Conservation (phyloP, 306 rosid genomes). For the Quercus alba region DNA sequence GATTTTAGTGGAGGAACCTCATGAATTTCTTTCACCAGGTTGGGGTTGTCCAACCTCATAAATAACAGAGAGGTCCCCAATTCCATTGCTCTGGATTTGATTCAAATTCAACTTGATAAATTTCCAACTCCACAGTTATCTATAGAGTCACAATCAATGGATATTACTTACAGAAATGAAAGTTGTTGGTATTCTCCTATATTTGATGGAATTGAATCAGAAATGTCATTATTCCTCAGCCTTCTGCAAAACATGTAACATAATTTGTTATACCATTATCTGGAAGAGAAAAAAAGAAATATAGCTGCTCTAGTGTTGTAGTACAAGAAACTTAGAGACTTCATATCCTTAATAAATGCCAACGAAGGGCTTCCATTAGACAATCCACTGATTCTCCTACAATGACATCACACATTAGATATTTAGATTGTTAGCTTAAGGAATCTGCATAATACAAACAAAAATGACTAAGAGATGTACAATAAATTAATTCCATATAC, state of each 20-base stretch:
- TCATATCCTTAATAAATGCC: conserved; percentile 24
- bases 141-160: conserved; percentile 1
- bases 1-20: not conserved
- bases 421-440: conserved; percentile 23
- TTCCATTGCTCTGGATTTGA: not conserved
- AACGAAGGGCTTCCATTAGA: conserved; percentile 73
- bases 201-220: conserved; percentile 48
- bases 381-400: conserved; percentile 60
- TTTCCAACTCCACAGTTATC: not conserved
- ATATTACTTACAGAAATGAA: conserved; percentile 50
- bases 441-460: not conserved
- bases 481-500: too few relatives aligned
- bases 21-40: not conserved
- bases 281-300: not conserved
- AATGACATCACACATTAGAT: conserved; percentile 1
- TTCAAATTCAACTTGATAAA: not conserved
- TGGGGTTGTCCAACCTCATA: not conserved
- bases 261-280: conserved; percentile 6
- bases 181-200: conserved; percentile 17
- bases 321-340: conserved; percentile 49
- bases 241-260: conserved; percentile 47
- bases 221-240: conserved; percentile 63
- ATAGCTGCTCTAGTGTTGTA: conserved; percentile 15
- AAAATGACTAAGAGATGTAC: conserved; percentile 5
- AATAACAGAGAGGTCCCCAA: not conserved